Conservation (phyloP, 352 stramenopile species). For the Phytophthora macrochlamydospora region DNA sequence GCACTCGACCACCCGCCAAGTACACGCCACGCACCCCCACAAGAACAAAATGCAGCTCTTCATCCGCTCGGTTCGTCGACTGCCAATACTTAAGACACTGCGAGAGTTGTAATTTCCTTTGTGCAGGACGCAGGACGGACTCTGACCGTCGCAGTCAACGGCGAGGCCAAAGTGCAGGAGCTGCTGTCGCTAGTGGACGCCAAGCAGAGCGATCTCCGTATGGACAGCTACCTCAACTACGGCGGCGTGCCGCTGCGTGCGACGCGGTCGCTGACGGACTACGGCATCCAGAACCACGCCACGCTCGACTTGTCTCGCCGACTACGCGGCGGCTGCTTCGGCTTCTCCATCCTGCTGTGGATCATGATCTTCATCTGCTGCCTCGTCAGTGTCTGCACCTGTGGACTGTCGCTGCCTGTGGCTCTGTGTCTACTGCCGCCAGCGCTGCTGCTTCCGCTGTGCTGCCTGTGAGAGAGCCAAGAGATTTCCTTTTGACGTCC, state of each 20-base stretch:
- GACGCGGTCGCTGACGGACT: constrained; percentile 54
- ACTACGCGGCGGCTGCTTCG: constrained; percentile 69
- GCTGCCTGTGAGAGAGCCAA: constrained; percentile 51
- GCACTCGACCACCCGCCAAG: too few species aligned
- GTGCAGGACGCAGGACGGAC: constrained; percentile 46
- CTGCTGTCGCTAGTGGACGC: constrained; percentile 39
- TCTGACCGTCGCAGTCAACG: constrained; percentile 40
- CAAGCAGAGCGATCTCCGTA: constrained; percentile 16
- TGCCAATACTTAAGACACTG: background rate
- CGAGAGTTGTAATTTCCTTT: background rate
- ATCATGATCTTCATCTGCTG: constrained; percentile 80
- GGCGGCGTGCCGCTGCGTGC: constrained; percentile 62
- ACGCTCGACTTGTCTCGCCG: constrained; percentile 56
- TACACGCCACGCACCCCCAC: background rate
- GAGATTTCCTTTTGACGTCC: background rate
- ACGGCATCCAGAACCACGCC: constrained; percentile 71
- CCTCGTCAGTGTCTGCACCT: constrained; percentile 76
- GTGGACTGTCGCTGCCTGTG: constrained; percentile 64
- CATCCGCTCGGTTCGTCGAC: constrained; percentile 50
- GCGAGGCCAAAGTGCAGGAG: constrained; percentile 40
- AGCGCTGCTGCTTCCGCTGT: constrained; percentile 67
- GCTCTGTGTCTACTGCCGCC: constrained; percentile 62
- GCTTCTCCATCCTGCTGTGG: constrained; percentile 78
- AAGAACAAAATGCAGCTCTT: constrained; percentile 66
- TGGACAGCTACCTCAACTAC: constrained; percentile 55